A percentile compares a stretch with the other conserved stretches of the same genome.
Conservation (phyloP, 2,329 filamentous ascomycete genomes). For the Aspergillus sp. region DNA sequence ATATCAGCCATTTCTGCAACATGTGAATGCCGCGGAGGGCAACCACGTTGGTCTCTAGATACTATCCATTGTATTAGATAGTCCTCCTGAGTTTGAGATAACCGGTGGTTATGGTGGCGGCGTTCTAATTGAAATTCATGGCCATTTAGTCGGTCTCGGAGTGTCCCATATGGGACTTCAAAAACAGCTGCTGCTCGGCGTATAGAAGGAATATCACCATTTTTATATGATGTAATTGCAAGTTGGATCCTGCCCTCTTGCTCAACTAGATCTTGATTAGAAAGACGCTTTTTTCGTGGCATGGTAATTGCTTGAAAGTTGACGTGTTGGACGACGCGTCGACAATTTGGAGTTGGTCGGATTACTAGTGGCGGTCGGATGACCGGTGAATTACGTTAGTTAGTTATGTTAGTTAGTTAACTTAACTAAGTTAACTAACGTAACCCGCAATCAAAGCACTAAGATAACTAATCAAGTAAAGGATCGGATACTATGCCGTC, state of each 20-base stretch:
- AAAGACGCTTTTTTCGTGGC: conserved; percentile 3
- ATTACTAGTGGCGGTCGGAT: neutral
- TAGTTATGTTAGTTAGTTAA: too few species aligned
- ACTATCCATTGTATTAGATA: conserved; percentile 6
- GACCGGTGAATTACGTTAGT: neutral
- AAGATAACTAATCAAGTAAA: too few species aligned
- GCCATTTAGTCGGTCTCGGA: neutral
- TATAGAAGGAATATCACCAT: neutral
- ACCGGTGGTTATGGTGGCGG: neutral
- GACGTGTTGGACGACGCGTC: neutral
- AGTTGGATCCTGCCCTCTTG: conserved; percentile 4
- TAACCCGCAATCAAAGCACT: too few species aligned
- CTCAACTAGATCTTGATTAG: neutral
- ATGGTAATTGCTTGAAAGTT: conserved; percentile 10
- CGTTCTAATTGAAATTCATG: neutral
- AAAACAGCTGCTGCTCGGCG: conserved; percentile 6
- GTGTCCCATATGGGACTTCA: neutral
- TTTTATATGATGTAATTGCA: neutral
- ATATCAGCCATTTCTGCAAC: conserved; percentile 14
- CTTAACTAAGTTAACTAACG: too few species aligned
- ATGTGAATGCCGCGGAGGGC: neutral
- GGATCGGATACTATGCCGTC: too few species aligned
- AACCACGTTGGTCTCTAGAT: conserved; percentile 2
- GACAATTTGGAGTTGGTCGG: neutral
- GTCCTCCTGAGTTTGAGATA: conserved; percentile 8